Evolutionary conservation across 2,329 filamentous ascomycete genomes (phyloP).

Genomic region (Aspergillus sp.): DNA sequence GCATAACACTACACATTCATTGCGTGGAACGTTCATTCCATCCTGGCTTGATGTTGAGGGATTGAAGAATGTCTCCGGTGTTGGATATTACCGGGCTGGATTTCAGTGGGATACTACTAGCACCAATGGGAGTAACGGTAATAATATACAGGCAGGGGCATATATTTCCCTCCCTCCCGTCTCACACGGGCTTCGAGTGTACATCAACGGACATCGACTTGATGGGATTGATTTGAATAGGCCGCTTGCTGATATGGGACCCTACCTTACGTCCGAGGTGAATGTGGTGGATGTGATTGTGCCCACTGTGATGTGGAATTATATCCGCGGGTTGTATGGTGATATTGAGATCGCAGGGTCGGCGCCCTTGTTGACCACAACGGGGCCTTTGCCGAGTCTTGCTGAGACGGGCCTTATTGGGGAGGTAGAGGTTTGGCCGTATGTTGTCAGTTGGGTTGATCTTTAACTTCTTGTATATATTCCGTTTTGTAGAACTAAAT

Average conservation of each 20-base stretch:
- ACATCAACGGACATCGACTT: conserved; percentile 15
- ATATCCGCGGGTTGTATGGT: not conserved
- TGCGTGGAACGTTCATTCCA: not conserved
- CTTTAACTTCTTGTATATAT: not conserved
- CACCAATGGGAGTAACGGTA: not conserved
- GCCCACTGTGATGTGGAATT: not conserved
- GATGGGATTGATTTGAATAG: conserved; percentile 13
- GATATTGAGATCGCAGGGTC: not conserved
- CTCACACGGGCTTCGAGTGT: conserved; percentile 7
- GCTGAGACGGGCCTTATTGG: not conserved
- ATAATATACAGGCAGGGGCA: conserved; percentile 3
- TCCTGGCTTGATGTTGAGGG: not conserved
- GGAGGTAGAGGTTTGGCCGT: not conserved
- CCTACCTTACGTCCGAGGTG: not conserved
- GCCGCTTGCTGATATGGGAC: not conserved
- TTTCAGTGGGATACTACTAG: conserved; percentile 13
- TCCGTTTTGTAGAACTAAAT: too few species aligned
- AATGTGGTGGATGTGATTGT: not conserved
- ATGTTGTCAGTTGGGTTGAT: not conserved
- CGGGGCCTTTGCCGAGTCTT: not conserved
- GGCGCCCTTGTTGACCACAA: not conserved
- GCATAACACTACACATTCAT: conserved; percentile 15
- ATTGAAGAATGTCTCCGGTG: not conserved
- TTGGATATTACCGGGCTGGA: conserved; percentile 18
- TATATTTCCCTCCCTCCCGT: conserved; percentile 17